Evolutionary conservation across 805 yeast species (phyloP), one percentile per base, ranked within the genome.

Genomic region (Priceomyces haplophilus): DNA sequence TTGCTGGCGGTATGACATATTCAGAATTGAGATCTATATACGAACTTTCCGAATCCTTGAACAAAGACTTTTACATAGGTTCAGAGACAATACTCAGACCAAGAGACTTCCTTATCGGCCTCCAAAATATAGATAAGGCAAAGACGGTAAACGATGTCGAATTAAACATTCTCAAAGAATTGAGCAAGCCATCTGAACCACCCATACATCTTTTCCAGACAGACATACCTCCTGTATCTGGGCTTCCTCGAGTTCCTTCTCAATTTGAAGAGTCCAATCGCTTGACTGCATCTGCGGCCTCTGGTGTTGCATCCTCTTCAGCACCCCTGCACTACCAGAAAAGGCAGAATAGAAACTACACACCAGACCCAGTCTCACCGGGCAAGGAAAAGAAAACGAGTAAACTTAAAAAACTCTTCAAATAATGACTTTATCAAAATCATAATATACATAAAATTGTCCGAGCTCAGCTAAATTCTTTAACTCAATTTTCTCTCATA

Each of bases 1-100:
- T 88, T 20, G 84, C 95, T 1, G 99, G 99, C 17, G 99, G 98
- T 7, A 64, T 86, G 16, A 88, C 98, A 0, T 79, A 83, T 50
- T 77, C 90, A 2, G 99, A 93, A 61, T 67, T 85, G 21, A 76
- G 91, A 48, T 75, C 87, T 10, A 81, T 83, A 3, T 83, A 86
- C 52, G 91, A 87, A 48, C 71, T 88, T 37, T 76, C 88, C 7
- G 62, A 67, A 13, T 61, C 73, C 35, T 71, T 79, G 44, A 79
- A 84, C 54, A 83, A 80, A 56, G 96, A 88, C 47, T 76, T 93
- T 13, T 79, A 83, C 46, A 65, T 91, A 44, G 98, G 98, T 0
- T 80, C 90, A 11, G 95, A 86, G 58, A 80, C 83, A 41, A 62
- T 88, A 1, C 64, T 87, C 46, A 79, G 80, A 7, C 85, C 88